Evolutionary conservation across 2,329 filamentous ascomycete genomes (phyloP).

Genomic region (Ceratocystis cacaofunesta): DNA sequence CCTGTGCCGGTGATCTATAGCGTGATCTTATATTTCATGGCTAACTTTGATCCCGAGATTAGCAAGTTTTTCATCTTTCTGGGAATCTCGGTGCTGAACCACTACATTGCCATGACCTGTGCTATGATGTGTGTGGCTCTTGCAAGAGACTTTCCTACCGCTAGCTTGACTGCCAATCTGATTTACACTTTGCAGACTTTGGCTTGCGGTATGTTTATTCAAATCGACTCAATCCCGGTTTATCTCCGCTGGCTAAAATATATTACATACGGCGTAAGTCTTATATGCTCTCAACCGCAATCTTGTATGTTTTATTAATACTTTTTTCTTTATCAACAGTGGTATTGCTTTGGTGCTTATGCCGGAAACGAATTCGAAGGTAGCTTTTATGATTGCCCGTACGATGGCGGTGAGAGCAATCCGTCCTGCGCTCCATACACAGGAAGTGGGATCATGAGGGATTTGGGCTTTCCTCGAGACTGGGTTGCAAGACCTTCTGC

Average conservation of each 20-base stretch:
- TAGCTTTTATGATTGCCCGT: constrained; percentile 59
- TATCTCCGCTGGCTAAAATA: constrained; percentile 70
- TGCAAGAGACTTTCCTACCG: constrained; percentile 52
- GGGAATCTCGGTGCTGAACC: constrained; percentile 49
- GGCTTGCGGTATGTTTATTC: constrained; percentile 63
- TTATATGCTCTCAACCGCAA: not conserved
- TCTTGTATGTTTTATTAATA: not conserved
- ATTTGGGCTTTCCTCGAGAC: constrained; percentile 49
- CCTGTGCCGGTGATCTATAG: constrained; percentile 58
- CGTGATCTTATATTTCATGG: constrained; percentile 64
- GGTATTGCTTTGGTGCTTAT: constrained; percentile 57
- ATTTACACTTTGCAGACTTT: constrained; percentile 59
- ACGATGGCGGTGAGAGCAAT: constrained; percentile 43
- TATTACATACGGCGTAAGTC: constrained; percentile 41
- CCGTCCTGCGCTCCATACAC: constrained; percentile 54
- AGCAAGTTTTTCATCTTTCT: constrained; percentile 60
- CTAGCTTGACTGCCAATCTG: constrained; percentile 57
- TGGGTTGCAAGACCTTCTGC: constrained; percentile 57
- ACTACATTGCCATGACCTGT: constrained; percentile 60
- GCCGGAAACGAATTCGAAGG: constrained; percentile 58
- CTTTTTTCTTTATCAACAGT: constrained; percentile 28
- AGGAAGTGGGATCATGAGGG: constrained; percentile 52
- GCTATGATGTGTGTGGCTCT: constrained; percentile 53
- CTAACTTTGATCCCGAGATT: constrained; percentile 50
- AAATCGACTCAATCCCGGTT: constrained; percentile 55